Evolutionary conservation across 768 basidiomycete genomes (phyloP), one percentile per base, ranked within the genome.

Genomic region (Hygrophoropsis aurantiaca): DNA sequence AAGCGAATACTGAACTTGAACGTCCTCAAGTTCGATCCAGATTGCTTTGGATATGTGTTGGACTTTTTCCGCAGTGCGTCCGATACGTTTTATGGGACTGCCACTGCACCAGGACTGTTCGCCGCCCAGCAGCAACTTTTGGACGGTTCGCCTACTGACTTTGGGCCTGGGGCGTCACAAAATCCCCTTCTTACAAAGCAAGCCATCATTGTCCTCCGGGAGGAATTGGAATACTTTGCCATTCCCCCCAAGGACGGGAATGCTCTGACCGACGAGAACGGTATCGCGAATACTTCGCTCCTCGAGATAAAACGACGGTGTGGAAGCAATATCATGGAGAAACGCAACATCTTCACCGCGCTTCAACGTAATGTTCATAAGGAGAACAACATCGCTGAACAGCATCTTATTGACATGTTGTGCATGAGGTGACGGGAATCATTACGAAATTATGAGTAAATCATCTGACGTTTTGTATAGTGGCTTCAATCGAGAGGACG

Each of bases 391-490:
- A 78, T 97, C 44, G 97, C 97, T 15, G 97, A 99, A 70, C 95
- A 98, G 70, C 97, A 99, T 72, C 74, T 99, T 58, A 99, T 99
- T 69, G 97, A 98, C 71, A 99, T 99, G 97, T 77, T 99, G 52
- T 98, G 95, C 73, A 97, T 97, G 92, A 97, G 94, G 95, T 95
- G 64, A 71, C 51, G 33, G 21, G 37, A 38, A 11, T 38, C 33
- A 40, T 50, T 35, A 11, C 46, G 50, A 48, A 20, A 33, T 34
- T 35, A 25, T 45, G 32, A 40, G 9, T 40, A 15, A 21, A 19
- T 37, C 49, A 23, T 7, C 47, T 62, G 55, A 60, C 33, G 23
- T 40, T 18, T 33, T 40, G 18, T 40, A 19, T 49, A 55, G 97
- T 69, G 97, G 97, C 16, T 99, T 99, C 66, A 82, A 94, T 66